phyloP scores from a whole-genome alignment of 163 green algal genomes.

The Prototheca wickerhamii region DNA sequence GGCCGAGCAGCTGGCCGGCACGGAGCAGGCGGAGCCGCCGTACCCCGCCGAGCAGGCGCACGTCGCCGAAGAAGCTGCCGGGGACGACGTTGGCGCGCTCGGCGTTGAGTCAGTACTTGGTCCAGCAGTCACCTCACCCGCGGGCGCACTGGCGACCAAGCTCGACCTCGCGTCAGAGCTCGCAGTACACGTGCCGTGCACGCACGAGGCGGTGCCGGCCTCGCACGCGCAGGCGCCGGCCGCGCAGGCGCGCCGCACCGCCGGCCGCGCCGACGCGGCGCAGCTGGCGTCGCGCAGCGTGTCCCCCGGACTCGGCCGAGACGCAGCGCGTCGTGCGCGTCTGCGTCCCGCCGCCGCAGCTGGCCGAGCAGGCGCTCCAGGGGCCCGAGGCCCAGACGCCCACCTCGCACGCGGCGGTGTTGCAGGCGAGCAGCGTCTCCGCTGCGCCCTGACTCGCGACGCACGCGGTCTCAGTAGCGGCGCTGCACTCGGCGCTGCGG shows the following conservation, averaged over 20 bases:
- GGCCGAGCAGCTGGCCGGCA: slow-evolving; percentile 2
- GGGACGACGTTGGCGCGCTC: slow-evolving; percentile 22
- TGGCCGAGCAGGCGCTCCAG: slow-evolving; percentile 30
- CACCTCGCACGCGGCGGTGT: too few relatives aligned
- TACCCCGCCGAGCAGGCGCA: slow-evolving; percentile 25
- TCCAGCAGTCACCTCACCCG: slow-evolving; percentile 30
- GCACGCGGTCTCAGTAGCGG: background rate
- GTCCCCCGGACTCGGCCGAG: slow-evolving; percentile 1
- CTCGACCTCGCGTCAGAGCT: background rate
- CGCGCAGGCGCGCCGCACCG: background rate
- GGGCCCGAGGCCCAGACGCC: slow-evolving; percentile 18
- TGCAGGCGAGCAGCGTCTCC: slow-evolving; percentile 19
- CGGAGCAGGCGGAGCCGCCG: slow-evolving; percentile 15
- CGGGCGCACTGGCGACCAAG: slow-evolving; percentile 14
- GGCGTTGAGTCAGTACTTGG: too few relatives aligned
- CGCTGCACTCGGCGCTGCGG: slow-evolving; percentile 13
- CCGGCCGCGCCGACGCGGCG: background rate
- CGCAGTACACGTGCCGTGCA: background rate
- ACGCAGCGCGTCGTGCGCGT: slow-evolving; percentile 14
- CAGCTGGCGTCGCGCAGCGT: background rate
- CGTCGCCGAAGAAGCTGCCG: slow-evolving; percentile 16
- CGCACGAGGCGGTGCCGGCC: background rate
- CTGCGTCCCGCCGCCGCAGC: slow-evolving; percentile 28
- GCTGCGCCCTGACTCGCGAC: background rate
- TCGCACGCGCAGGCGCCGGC: background rate